These are phyloP conservation scores for Ajuga reptans DNA, from an alignment of 305 asterid species.

Conservation along the genomic window DNA sequence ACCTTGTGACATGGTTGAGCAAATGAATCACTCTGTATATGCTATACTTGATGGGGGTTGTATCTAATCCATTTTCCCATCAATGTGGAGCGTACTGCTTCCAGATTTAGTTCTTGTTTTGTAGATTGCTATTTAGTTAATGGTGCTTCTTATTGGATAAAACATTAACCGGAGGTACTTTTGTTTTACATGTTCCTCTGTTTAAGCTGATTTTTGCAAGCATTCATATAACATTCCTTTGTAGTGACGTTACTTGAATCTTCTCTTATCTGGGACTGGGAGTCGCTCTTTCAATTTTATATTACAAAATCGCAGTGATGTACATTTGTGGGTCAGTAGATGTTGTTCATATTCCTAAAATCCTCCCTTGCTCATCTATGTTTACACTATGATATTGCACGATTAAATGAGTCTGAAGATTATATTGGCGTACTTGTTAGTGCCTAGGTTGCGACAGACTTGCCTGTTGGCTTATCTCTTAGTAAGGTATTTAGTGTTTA, in stretches of 20 bases:
- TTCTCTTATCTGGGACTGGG: background rate
- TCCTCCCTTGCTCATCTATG: background rate
- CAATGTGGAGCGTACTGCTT: background rate
- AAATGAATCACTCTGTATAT: background rate
- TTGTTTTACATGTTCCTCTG: background rate
- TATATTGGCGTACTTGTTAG: background rate
- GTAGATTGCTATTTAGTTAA: background rate
- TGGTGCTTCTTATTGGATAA: background rate
- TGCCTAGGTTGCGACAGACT: background rate
- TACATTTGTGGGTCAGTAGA: background rate
- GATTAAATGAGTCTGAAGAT: background rate
- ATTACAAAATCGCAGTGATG: background rate
- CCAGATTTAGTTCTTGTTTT: background rate
- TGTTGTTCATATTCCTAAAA: background rate
- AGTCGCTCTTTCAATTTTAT: background rate
- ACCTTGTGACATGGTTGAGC: background rate
- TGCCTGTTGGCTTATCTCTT: conserved; percentile 7
- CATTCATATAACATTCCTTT: background rate
- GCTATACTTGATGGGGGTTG: background rate
- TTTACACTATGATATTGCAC: background rate
- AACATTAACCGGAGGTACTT: background rate
- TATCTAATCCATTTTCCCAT: background rate
- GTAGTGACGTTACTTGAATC: background rate
- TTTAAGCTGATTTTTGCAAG: background rate
- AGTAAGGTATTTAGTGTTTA: background rate